Evolutionary conservation across 2,329 filamentous ascomycete species (phyloP).

Genomic region (Onygenales sp.): DNA sequence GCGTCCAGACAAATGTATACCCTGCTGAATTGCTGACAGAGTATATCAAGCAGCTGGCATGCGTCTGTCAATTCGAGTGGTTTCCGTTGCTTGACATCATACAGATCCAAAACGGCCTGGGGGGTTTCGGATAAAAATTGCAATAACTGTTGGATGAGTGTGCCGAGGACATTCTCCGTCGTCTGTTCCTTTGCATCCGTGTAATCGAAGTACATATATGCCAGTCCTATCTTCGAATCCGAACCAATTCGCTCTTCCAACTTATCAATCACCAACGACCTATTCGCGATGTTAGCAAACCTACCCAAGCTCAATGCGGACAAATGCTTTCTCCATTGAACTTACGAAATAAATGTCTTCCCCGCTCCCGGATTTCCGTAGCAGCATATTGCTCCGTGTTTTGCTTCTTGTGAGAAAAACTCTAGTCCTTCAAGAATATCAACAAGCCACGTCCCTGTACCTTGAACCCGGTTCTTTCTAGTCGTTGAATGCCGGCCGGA

Average conservation of each 20-base stretch:
- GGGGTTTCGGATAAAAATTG: slow-evolving; percentile 5
- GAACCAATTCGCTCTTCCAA: background rate
- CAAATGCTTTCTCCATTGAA: background rate
- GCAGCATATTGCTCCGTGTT: background rate
- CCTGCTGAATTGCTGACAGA: slow-evolving; percentile 2
- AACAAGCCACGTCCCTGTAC: background rate
- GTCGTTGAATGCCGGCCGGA: background rate
- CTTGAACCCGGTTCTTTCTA: background rate
- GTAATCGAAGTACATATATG: slow-evolving; percentile 11
- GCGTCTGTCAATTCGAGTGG: background rate
- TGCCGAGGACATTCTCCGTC: slow-evolving; percentile 7
- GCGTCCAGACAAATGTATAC: slow-evolving; percentile 8
- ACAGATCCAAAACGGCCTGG: background rate
- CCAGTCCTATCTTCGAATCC: slow-evolving; percentile 7
- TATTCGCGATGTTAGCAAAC: background rate
- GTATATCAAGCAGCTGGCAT: background rate
- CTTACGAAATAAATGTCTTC: background rate
- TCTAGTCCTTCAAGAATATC: background rate
- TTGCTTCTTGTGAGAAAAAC: background rate
- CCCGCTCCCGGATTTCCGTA: background rate
- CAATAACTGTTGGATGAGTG: slow-evolving; percentile 7
- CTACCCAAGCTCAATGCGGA: no score
- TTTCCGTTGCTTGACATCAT: background rate
- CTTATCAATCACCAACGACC: background rate
- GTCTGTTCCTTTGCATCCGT: slow-evolving; percentile 9